Evolutionary conservation across 1,284 basidiomycete genomes (phyloP), one percentile per base, ranked within the genome.

Genomic region (Volvariella volvacea): DNA sequence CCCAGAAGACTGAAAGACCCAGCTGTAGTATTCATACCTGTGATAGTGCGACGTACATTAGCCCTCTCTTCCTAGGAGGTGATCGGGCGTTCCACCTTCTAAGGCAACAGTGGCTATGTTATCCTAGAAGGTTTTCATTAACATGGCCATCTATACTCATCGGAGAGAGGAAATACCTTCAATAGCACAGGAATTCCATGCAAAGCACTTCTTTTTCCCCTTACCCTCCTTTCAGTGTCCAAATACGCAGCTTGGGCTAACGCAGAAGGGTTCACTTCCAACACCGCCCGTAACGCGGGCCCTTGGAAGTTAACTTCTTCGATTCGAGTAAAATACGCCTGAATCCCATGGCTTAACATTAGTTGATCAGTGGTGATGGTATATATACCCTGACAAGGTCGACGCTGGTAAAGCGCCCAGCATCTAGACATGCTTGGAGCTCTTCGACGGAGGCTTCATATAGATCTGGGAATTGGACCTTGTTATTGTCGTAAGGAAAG

Each of bases 141-240:
- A n/a, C n/a, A n/a, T n/a, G n/a, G n/a, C n/a, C n/a, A n/a, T n/a
- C n/a, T n/a, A 40, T 10, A 20, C 14, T 22, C n/a, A 19, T 14
- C 45, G 22, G 20, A 16, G 14, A n/a, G n/a, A n/a, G 15, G 2
- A 22, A 46, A n/a, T 22, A 67, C 83, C 61, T 88, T 88, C 43
- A 88, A 53, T 2, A 86, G 60, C 34, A 87, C 67, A 0, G 84
- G 84, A 22, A 88, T 83, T 0, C 84, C 84, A 52, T 87, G 83
- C 33, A 88, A 59, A 0, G 60, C 53, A n/a, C 81, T 70, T 8
- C 80, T 67, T 6, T 66, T 63, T 1, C 78, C 76, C 0, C 54
- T 63, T 2, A 43, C 39, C 17, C 61, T 61, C 1, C 83, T 66
- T 53, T 85, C 82, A 1, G 52, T 50, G 48, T 86, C 84, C 6